These are phyloP conservation scores for Periconia sp. DNA, from an alignment of 2,329 filamentous ascomycete species.

Conservation along the genomic window DNA sequence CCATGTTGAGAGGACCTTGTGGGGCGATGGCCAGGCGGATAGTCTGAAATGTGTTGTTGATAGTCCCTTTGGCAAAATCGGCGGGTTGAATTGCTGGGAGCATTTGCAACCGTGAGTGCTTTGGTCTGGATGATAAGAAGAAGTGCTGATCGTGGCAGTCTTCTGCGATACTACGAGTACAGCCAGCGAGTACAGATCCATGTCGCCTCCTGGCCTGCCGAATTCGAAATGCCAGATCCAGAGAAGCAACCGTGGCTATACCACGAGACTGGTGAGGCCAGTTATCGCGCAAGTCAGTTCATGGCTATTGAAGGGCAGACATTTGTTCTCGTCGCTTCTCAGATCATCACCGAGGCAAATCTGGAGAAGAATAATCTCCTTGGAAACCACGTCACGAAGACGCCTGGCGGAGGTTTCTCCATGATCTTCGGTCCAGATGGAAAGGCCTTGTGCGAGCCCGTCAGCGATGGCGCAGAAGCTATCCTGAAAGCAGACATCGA, in stretches of 20 bases:
- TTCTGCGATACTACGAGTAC: constrained; percentile 29
- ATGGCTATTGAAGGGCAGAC: constrained; percentile 54
- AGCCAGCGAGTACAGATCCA: constrained; percentile 30
- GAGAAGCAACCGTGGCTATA: constrained; percentile 21
- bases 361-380: constrained; percentile 48
- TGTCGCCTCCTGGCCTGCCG: constrained; percentile 29
- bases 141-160: constrained; percentile 6
- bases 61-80: constrained; percentile 24
- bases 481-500: constrained; percentile 50
- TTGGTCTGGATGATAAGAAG: not conserved
- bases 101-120: constrained; percentile 25
- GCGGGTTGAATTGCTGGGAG: constrained; percentile 35
- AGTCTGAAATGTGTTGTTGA: constrained; percentile 18
- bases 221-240: constrained; percentile 23
- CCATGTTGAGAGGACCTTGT: constrained; percentile 51
- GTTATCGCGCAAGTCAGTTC: constrained; percentile 43
- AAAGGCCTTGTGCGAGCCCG: constrained; percentile 30
- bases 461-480: constrained; percentile 36
- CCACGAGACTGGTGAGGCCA: constrained; percentile 21
- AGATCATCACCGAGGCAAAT: constrained; percentile 50
- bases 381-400: constrained; percentile 41
- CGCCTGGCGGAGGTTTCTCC: constrained; percentile 30
- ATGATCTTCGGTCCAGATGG: constrained; percentile 44
- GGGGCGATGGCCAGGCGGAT: constrained; percentile 24
- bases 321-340: constrained; percentile 50